A percentile compares a stretch with the other conserved stretches of the same genome.
phyloP scores from a whole-genome alignment of 768 basidiomycete genomes.

The Mycena vitilis region DNA sequence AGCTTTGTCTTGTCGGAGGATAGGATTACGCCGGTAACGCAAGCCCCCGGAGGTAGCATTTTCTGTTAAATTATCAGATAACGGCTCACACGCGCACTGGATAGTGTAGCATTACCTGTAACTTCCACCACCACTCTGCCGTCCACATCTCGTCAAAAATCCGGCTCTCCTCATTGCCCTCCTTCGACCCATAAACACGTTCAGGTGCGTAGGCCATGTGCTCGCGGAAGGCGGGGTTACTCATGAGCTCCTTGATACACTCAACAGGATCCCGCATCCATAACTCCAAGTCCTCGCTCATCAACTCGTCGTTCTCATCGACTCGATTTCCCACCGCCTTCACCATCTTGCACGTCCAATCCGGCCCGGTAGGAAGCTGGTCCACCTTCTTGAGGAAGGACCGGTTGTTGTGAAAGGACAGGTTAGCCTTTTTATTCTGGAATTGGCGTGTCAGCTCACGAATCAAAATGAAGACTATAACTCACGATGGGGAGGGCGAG shows the following conservation, averaged over 20 bases:
- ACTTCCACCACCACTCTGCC: constrained; percentile 33
- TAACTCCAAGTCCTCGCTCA: constrained; percentile 17
- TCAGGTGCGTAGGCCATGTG: constrained; percentile 39
- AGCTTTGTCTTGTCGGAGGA: no score
- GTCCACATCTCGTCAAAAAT: constrained; percentile 39
- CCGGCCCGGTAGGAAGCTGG: constrained; percentile 35
- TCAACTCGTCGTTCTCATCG: constrained; percentile 5
- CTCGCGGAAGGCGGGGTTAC: constrained; percentile 35
- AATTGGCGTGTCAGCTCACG: background rate
- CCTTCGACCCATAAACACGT: constrained; percentile 26
- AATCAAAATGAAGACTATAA: background rate
- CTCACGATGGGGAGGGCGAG: constrained; percentile 35
- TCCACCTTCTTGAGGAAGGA: constrained; percentile 34
- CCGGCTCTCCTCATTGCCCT: constrained; percentile 7
- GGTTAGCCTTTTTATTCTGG: background rate
- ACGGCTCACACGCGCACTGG: background rate
- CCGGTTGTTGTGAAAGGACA: constrained; percentile 31
- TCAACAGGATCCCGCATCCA: constrained; percentile 29
- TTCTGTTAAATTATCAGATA: background rate
- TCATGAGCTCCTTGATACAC: constrained; percentile 37
- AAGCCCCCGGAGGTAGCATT: constrained; percentile 17
- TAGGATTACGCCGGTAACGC: constrained; percentile 42
- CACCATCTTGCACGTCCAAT: constrained; percentile 39
- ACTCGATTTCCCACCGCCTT: constrained; percentile 31
- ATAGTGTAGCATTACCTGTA: constrained; percentile 40